Evolutionary conservation across 75 land plant genomes (phyloP), one percentile per base, ranked within the genome.

Genomic region (Chamaecyparis obtusa): DNA sequence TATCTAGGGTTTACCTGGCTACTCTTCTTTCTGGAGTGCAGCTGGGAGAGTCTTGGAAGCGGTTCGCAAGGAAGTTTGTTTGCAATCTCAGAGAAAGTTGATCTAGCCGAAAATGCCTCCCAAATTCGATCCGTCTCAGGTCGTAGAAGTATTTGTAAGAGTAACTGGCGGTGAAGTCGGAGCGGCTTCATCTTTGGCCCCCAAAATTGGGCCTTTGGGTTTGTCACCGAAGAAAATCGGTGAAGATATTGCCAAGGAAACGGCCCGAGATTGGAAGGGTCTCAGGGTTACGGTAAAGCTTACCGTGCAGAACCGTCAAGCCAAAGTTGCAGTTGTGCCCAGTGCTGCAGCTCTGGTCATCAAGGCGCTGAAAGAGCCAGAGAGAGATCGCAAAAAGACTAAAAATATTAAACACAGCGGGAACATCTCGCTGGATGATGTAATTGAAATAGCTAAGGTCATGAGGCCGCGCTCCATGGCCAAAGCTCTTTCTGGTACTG

Each of bases 91-190:
- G 41, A 39, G 41, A 39, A 39, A 39, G 41, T 39, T 39, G 41
- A 39, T 39, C 2, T 39, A 39, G 2, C 41, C 41, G 43, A 69
- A 21, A 49, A 92, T 93, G 95, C 90, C 94, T 74, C 94, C 94
- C 5, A 94, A 94, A 88, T 88, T 94, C 77, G 96, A 94, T 83
- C 96, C 96, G 0, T 77, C 89, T 15, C 95, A 93, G 88, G 92
- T 94, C n/a, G 92, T 93, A 39, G 96, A 94, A 76, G 96, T 95
- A 35, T 95, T 43, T 85, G 96, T 95, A 46, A 91, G 96, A 21
- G 95, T 95, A 72, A 95, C 96, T 87, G 96, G 95, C 10, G 96
- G 95, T 14, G 96, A 95, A 87, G 95, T 95, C 17, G 96, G 96
- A n/a, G 96, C 96, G 1, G 96, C 96, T 17, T 88, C 90, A 27